Conservation (phyloP, 345 rosid genomes). For the Brassica juncea region DNA sequence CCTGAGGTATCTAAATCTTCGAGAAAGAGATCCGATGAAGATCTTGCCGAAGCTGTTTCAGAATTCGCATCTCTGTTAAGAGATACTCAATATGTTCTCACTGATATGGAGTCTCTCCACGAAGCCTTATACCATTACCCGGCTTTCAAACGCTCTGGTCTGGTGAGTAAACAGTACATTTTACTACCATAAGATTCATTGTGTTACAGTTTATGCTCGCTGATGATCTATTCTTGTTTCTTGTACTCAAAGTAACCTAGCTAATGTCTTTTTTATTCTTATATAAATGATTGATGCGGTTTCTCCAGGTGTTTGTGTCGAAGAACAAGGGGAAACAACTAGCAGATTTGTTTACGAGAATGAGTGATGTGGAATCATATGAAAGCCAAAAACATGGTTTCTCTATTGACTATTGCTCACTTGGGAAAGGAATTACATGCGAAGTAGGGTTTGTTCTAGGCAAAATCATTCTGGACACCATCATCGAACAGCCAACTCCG, state of each 20-base stretch:
- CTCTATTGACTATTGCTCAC: constrained; percentile 50
- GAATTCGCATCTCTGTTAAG: constrained; percentile 53
- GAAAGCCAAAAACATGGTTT: constrained; percentile 37
- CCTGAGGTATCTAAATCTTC: constrained; percentile 67
- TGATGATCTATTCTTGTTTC: constrained; percentile 4
- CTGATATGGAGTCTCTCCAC: constrained; percentile 38
- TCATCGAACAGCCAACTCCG: constrained; percentile 40
- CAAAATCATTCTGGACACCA: constrained; percentile 68
- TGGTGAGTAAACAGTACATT: constrained; percentile 58
- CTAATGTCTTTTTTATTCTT: neutral
- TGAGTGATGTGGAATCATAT: constrained; percentile 43
- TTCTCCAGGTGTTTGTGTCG: constrained; percentile 64
- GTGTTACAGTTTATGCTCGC: neutral
- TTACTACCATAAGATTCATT: neutral
- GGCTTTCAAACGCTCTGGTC: constrained; percentile 44
- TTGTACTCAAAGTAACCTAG: neutral
- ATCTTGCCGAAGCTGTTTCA: constrained; percentile 62
- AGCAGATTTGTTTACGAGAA: constrained; percentile 48
- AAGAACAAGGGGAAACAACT: constrained; percentile 46
- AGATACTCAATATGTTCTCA: constrained; percentile 51
- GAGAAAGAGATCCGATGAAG: constrained; percentile 51
- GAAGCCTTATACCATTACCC: constrained; percentile 49
- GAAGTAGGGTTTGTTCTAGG: constrained; percentile 79
- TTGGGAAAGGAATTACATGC: constrained; percentile 55
- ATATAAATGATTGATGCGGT: neutral